These are phyloP conservation scores for Alternaria viburni DNA, from an alignment of 2,329 filamentous ascomycete genomes.

Conservation along the genomic window DNA sequence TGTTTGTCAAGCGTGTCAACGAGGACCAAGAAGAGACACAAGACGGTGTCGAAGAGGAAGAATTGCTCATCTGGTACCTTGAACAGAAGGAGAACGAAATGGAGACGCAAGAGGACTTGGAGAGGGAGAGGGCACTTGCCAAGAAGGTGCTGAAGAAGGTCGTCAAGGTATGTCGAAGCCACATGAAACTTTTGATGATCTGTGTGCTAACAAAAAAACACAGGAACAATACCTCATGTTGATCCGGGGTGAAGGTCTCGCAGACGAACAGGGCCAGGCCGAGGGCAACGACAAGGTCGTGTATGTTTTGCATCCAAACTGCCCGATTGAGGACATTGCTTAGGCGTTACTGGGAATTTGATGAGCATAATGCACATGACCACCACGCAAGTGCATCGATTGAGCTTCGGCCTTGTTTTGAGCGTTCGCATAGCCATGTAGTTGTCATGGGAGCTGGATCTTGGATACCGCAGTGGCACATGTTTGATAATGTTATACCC, in stretches of 20 bases:
- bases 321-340: constrained; percentile 71
- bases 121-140: constrained; percentile 74
- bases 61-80: constrained; percentile 85
- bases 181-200: not conserved
- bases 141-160: constrained; percentile 92
- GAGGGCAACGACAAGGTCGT: constrained; percentile 61
- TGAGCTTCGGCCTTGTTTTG: not conserved
- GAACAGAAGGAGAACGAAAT: constrained; percentile 89
- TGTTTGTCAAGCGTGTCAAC: constrained; percentile 81
- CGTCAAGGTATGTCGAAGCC: constrained; percentile 75
- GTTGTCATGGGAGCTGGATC: not conserved
- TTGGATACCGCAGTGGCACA: not conserved
- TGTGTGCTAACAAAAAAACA: constrained; percentile 21
- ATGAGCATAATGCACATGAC: not conserved
- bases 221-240: constrained; percentile 67
- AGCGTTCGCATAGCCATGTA: not conserved
- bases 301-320: constrained; percentile 95
- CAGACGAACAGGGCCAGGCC: constrained; percentile 72
- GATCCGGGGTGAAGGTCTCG: constrained; percentile 82
- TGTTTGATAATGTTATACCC: not conserved
- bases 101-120: constrained; percentile 78
- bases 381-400: not conserved
- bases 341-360: not conserved
- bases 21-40: constrained; percentile 78
- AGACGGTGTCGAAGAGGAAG: constrained; percentile 84